Evolutionary conservation across 2,329 filamentous ascomycete genomes (phyloP).

Genomic region (Leptographium flavum): DNA sequence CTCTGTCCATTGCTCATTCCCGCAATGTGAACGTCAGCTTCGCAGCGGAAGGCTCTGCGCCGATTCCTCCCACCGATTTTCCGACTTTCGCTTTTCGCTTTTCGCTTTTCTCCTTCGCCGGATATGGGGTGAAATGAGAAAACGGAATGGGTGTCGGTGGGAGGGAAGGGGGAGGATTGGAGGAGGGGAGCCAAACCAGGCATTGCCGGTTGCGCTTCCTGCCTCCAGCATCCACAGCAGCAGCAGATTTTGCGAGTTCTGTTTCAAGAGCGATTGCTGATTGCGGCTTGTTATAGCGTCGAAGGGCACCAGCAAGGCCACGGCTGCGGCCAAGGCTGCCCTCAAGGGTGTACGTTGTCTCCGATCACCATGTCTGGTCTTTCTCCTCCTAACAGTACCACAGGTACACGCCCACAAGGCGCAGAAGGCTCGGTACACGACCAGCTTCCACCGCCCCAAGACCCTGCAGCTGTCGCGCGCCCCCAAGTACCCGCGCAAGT

Average conservation of each 20-base stretch:
- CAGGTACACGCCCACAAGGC: conserved; percentile 59
- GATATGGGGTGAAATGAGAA: not conserved
- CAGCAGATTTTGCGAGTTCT: conserved; percentile 68
- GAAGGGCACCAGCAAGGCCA: conserved; percentile 72
- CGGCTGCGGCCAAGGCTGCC: conserved; percentile 86
- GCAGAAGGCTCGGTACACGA: conserved; percentile 82
- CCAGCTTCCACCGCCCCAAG: conserved; percentile 96
- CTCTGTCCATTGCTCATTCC: not conserved
- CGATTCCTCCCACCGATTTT: not conserved
- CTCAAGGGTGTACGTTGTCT: conserved; percentile 74
- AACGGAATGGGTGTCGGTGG: not conserved
- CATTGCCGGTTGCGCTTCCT: not conserved
- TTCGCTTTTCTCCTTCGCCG: not conserved
- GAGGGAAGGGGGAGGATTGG: not conserved
- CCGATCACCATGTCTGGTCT: not conserved
- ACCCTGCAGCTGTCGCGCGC: conserved; percentile 80
- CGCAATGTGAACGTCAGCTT: conserved; percentile 4
- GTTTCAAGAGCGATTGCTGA: conserved; percentile 56
- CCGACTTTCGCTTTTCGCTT: not conserved
- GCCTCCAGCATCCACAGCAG: conserved; percentile 34
- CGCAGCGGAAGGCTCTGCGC: conserved; percentile 1
- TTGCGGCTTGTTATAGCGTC: conserved; percentile 42
- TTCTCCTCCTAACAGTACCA: not conserved
- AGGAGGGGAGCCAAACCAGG: not conserved
- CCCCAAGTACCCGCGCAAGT: conserved; percentile 96